Percentiles rank a stretch among this genome's conserved stretches.
phyloP scores from a whole-genome alignment of 352 stramenopile species.

The Salisapilia sapeloensis region DNA sequence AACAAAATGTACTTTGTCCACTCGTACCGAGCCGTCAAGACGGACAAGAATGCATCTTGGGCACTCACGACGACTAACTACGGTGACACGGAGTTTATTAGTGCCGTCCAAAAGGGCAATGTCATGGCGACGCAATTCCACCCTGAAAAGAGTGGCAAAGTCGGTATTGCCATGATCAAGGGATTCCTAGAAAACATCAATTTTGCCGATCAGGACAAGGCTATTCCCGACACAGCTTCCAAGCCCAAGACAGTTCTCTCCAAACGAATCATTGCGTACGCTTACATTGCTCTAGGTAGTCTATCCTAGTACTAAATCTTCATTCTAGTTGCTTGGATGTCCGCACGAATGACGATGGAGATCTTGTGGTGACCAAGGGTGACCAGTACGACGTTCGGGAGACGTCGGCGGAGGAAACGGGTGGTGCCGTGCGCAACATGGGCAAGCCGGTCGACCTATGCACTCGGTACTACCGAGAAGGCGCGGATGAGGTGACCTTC shows the following conservation, averaged over 20 bases:
- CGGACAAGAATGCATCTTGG: conserved; percentile 77
- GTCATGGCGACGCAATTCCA: conserved; percentile 98
- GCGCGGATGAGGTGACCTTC: conserved; percentile 95
- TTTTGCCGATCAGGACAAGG: conserved; percentile 25
- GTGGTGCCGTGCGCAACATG: conserved; percentile 94
- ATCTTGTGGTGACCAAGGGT: conserved; percentile 97
- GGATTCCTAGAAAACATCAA: conserved; percentile 82
- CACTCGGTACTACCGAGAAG: conserved; percentile 91
- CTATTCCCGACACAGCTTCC: conserved; percentile 10
- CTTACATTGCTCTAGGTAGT: conserved; percentile 1
- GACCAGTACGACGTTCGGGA: conserved; percentile 98
- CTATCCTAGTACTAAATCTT: background rate
- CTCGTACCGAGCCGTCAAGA: conserved; percentile 82
- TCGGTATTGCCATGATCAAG: conserved; percentile 86
- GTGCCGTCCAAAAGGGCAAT: conserved; percentile 88
- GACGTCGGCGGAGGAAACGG: conserved; percentile 20
- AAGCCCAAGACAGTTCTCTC: conserved; percentile 59
- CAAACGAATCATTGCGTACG: conserved; percentile 91
- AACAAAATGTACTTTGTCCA: conserved; percentile 95
- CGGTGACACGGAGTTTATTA: conserved; percentile 86
- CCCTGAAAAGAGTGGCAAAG: conserved; percentile 92
- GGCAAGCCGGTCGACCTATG: conserved; percentile 94
- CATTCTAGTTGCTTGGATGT: conserved; percentile 87
- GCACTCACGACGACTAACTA: conserved; percentile 93
- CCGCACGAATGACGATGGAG: conserved; percentile 89